A percentile compares a stretch with the other conserved stretches of the same genome.
phyloP scores from a whole-genome alignment of 495 filamentous ascomycete genomes.

The Aspergillus nanangensis region DNA sequence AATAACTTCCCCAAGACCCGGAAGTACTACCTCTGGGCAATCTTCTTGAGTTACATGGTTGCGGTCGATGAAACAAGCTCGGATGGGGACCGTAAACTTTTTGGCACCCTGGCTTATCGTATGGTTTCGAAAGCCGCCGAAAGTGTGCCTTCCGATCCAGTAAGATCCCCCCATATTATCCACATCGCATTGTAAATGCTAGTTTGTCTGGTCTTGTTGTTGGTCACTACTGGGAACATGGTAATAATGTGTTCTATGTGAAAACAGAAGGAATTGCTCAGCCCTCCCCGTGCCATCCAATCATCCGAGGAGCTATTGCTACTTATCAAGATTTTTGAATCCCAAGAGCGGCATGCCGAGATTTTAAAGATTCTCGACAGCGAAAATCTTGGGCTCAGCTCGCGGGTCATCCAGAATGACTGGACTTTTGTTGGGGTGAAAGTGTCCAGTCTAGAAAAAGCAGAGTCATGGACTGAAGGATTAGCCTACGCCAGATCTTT shows the following conservation, averaged over 20 bases:
- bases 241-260: conserved; percentile 15
- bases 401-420: conserved; percentile 48
- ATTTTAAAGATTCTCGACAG: conserved; percentile 47
- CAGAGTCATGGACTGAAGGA: conserved; percentile 42
- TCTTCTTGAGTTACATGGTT: conserved; percentile 45
- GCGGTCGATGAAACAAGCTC: conserved; percentile 31
- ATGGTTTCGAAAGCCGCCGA: conserved; percentile 54
- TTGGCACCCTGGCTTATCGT: conserved; percentile 54
- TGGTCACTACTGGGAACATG: conserved; percentile 2
- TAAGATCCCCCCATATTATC: conserved; percentile 17
- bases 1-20: conserved; percentile 53
- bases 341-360: conserved; percentile 41
- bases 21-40: conserved; percentile 56
- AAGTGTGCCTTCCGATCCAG: conserved; percentile 44
- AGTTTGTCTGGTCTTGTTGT: too few species aligned
- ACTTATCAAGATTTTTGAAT: conserved; percentile 47
- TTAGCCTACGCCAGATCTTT: conserved; percentile 38
- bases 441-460: conserved; percentile 38
- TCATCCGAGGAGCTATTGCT: conserved; percentile 51
- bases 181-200: neutral
- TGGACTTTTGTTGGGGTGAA: conserved; percentile 45
- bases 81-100: conserved; percentile 49
- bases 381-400: conserved; percentile 44
- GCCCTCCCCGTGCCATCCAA: conserved; percentile 48
- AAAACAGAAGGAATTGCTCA: conserved; percentile 36